Percentiles rank a stretch among this genome's conserved stretches.
phyloP scores from a whole-genome alignment of 768 basidiomycete genomes.

The Russula dissimulans region DNA sequence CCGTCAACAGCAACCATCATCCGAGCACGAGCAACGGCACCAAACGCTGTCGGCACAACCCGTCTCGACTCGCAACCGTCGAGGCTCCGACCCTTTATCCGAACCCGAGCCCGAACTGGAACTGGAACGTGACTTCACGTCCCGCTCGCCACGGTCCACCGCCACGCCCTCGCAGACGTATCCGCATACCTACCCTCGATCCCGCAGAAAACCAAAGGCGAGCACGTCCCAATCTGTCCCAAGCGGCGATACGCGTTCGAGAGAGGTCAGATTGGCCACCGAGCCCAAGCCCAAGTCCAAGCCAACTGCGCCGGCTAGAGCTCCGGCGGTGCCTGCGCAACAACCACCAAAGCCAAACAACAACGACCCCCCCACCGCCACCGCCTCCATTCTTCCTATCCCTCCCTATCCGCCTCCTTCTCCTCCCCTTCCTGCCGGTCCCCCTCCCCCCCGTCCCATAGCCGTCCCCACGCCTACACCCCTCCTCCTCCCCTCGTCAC shows the following conservation, averaged over 20 bases:
- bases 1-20: constrained; percentile 2
- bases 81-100: neutral
- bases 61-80: neutral
- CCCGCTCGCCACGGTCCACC: neutral
- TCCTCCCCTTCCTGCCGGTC: neutral
- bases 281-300: neutral
- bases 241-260: neutral
- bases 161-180: neutral
- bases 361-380: neutral
- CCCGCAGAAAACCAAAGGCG: neutral
- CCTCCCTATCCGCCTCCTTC: neutral
- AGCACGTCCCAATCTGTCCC: neutral
- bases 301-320: neutral
- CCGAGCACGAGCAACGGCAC: neutral
- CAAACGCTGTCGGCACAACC: neutral
- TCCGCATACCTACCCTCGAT: constrained; percentile 4
- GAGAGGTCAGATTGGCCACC: neutral
- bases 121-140: neutral
- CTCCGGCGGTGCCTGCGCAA: neutral
- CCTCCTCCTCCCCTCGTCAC: neutral
- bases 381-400: neutral
- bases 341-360: neutral
- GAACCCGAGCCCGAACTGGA: constrained; percentile 3
- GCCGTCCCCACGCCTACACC: constrained; percentile 6
- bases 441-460: neutral